Evolutionary conservation across 2,329 filamentous ascomycete genomes (phyloP).

Genomic region (Apiospora phragmitis): DNA sequence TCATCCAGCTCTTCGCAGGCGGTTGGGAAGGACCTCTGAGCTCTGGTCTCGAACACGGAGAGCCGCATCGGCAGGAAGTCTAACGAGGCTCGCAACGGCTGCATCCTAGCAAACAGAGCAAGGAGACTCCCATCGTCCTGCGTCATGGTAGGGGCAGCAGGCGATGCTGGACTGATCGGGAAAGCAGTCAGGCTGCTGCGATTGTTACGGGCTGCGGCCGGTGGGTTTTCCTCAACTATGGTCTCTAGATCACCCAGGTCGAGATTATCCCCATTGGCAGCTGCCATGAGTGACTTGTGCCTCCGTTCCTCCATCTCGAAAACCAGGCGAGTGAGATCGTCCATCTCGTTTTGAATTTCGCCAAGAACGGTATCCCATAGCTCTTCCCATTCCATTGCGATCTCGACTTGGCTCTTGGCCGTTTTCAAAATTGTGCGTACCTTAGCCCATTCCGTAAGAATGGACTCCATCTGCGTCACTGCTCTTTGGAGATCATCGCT

Average conservation of each 20-base stretch:
- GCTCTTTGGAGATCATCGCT: slow-evolving; percentile 71
- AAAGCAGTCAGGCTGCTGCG: slow-evolving; percentile 70
- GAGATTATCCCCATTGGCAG: slow-evolving; percentile 59
- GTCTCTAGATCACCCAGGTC: slow-evolving; percentile 91
- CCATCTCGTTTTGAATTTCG: slow-evolving; percentile 86
- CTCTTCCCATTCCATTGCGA: slow-evolving; percentile 99
- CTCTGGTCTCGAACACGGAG: slow-evolving; percentile 80
- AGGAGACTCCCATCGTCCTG: slow-evolving; percentile 88
- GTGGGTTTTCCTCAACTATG: slow-evolving; percentile 85
- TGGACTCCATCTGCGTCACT: slow-evolving; percentile 86
- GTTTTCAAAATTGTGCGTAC: slow-evolving; percentile 76
- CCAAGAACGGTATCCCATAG: slow-evolving; percentile 92
- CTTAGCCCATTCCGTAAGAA: slow-evolving; percentile 79
- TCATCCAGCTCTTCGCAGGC: slow-evolving; percentile 87
- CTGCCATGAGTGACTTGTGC: slow-evolving; percentile 73
- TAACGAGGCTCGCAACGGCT: slow-evolving; percentile 85
- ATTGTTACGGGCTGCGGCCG: slow-evolving; percentile 55
- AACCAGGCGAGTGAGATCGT: slow-evolving; percentile 75
- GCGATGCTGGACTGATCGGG: slow-evolving; percentile 62
- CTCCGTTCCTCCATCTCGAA: slow-evolving; percentile 98
- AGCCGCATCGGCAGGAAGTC: slow-evolving; percentile 96
- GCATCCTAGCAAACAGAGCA: slow-evolving; percentile 91
- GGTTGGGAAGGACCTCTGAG: slow-evolving; percentile 78
- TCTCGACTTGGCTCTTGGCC: slow-evolving; percentile 88
- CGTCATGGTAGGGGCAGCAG: slow-evolving; percentile 56